A percentile compares a stretch with the other conserved stretches of the same genome.
Conservation (phyloP, 1,284 basidiomycete genomes). For the Ceratobasidium sp. region DNA sequence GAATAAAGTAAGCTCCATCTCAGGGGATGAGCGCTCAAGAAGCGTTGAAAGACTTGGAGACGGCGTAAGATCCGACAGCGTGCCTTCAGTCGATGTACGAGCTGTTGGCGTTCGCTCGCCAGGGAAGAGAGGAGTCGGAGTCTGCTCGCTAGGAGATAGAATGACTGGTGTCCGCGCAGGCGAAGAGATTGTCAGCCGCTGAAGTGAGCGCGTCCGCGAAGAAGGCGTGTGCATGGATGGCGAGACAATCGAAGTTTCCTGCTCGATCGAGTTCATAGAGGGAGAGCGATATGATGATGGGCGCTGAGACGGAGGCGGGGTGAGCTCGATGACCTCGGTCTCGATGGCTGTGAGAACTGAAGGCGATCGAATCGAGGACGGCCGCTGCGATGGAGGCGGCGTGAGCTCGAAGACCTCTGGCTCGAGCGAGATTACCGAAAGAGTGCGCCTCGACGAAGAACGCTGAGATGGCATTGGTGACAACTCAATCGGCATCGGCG, state of each 20-base stretch:
- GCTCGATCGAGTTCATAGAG: constrained; percentile 40
- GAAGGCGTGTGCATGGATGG: constrained; percentile 28
- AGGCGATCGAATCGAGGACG: constrained; percentile 11
- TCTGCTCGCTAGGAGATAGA: constrained; percentile 6
- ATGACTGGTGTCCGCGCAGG: constrained; percentile 2
- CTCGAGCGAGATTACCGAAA: constrained; percentile 11
- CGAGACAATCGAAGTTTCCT: constrained; percentile 31
- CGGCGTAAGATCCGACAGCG: constrained; percentile 24
- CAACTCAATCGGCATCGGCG: constrained; percentile 21
- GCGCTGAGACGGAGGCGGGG: constrained; percentile 25
- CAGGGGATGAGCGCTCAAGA: background rate
- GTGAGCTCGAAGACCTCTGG: constrained; percentile 14
- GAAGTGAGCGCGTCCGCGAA: constrained; percentile 2
- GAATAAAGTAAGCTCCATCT: constrained; percentile 3
- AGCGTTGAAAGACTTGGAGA: constrained; percentile 31
- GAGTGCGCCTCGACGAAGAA: constrained; percentile 11
- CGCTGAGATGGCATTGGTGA: constrained; percentile 31
- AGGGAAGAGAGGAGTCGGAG: background rate
- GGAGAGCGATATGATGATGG: constrained; percentile 23
- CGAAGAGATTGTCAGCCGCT: constrained; percentile 3
- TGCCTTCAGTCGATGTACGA: background rate
- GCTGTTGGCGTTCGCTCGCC: constrained; percentile 4
- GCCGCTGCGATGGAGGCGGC: constrained; percentile 25
- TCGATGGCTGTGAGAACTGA: background rate
- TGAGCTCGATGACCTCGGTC: constrained; percentile 2